Conservation (phyloP, 495 filamentous ascomycete genomes). For the Aspergillus egyptiacus region DNA sequence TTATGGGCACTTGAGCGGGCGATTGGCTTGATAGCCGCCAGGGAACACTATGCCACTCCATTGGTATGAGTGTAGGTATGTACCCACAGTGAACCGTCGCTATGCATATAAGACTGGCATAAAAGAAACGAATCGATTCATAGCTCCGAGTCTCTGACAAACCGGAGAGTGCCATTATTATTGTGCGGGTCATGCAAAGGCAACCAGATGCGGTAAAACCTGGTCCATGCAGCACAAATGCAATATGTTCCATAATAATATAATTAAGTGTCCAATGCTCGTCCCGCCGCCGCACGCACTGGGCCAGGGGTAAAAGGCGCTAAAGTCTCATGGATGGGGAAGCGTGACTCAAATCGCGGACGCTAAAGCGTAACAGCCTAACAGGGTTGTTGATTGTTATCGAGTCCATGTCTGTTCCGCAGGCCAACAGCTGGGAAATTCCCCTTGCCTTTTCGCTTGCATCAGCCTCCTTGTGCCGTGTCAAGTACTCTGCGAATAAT, state of each 20-base stretch:
- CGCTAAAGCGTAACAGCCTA: background rate
- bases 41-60: background rate
- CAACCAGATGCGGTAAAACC: background rate
- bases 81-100: background rate
- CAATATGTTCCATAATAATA: too few species aligned
- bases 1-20: too few species aligned
- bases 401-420: background rate
- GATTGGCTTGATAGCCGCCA: background rate
- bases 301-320: constrained; percentile 5
- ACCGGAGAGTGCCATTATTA: background rate
- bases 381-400: background rate
- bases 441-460: constrained; percentile 17
- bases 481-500: too few species aligned
- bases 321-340: constrained; percentile 6
- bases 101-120: background rate
- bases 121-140: background rate
- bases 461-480: background rate
- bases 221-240: background rate
- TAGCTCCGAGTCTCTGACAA: background rate
- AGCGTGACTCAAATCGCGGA: background rate
- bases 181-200: background rate
- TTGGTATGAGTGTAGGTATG: background rate
- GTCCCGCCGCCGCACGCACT: background rate
- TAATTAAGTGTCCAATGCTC: too few species aligned
- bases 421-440: constrained; percentile 12